Evolutionary conservation across 2,329 filamentous ascomycete genomes (phyloP), one percentile per base, ranked within the genome.

Genomic region (Fusarium multiceps): DNA sequence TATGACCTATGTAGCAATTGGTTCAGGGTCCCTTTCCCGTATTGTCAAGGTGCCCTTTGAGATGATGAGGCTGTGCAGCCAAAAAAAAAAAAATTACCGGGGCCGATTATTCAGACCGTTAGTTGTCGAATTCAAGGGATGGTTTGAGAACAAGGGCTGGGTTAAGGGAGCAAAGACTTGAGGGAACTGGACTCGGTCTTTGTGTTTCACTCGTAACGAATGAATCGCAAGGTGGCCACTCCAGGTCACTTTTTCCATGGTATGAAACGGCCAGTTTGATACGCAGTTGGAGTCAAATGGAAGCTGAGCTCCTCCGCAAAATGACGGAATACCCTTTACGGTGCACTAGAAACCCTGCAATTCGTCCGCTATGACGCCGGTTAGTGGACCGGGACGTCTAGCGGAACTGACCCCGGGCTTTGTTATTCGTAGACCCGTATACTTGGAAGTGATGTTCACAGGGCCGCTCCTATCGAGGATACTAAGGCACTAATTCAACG

Each of bases 1-100:
- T 67, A 27, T 47, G 18, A 62, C 62, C 37, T 43, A 18, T 32
- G 67, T 34, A 68, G 63, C 49, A 49, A 55, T 55, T 62, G 45
- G 40, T 32, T 50, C 66, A 55, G 66, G 66, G 58, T 62, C 67
- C 59, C 34, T 54, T 53, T 56, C 61, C 55, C 25, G 41, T 61
- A 55, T 55, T 21, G 60, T 57, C 49, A 53, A 55, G 47, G 53
- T 46, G 63, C 53, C 42, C 53, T 53, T 57, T 66, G 71, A 72
- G 62, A 71, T 55, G 71, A 54, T 55, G 72, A 74, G 72, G 72
- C 72, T 74, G 72, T 74, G 72, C 55, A 68, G 37, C n/a, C 40
- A 64, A 55, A 51, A 43, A 64, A 55, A 51, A 43, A 23, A 59
- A 43, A 63, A 55, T 51, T 56, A 66, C 60, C 32, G 34, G 63